These are phyloP conservation scores for Abrus pulchellus DNA, from an alignment of 306 rosid species.

Conservation along the genomic window DNA sequence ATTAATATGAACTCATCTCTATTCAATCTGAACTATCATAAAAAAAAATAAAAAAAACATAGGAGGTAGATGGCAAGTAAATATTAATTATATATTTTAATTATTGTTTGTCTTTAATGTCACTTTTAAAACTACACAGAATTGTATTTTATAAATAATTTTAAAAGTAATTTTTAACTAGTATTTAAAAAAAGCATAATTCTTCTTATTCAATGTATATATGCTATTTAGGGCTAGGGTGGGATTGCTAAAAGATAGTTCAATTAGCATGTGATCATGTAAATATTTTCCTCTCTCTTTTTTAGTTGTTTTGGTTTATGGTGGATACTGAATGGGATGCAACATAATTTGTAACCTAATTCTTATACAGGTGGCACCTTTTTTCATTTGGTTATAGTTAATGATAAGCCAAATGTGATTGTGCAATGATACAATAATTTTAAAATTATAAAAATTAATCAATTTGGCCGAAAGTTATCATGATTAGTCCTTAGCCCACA, in stretches of 20 bases:
- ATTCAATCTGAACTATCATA: no score
- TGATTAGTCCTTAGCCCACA: background rate
- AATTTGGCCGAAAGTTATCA: background rate
- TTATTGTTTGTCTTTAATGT: no score
- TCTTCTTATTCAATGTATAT: no score
- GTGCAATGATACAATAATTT: background rate
- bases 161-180: no score
- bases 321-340: slow-evolving; percentile 13
- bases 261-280: background rate
- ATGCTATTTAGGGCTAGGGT: background rate
- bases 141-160: no score
- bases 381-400: background rate
- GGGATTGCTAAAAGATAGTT: background rate
- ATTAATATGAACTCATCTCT: no score
- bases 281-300: background rate
- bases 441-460: background rate
- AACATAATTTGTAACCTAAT: slow-evolving; percentile 20
- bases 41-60: no score
- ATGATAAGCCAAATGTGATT: background rate
- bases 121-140: no score
- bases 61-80: no score
- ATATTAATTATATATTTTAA: no score
- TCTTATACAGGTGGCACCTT: background rate
- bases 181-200: no score
- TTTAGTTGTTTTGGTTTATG: background rate